Evolutionary conservation across 176 grass and related monocot species (phyloP).

Genomic region (Dactylis glomerata): DNA sequence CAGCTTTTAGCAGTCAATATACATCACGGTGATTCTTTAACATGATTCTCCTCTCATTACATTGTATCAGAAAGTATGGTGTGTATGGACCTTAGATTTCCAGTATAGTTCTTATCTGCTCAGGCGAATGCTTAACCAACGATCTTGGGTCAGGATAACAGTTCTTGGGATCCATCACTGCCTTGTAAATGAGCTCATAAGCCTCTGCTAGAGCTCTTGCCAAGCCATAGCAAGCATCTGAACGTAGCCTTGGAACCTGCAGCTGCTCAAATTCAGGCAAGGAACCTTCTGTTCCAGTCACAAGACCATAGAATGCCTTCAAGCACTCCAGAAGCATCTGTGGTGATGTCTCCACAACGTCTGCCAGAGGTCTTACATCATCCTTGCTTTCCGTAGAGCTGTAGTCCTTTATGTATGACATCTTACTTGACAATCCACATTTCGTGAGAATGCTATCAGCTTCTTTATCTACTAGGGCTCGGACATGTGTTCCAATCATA

Average conservation of each 20-base stretch:
- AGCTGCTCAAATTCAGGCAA: conserved; percentile 93
- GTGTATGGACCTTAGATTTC: conserved; percentile 56
- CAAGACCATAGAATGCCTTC: conserved; percentile 75
- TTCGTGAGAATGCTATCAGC: conserved; percentile 63
- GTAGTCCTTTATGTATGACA: conserved; percentile 70
- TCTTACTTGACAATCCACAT: conserved; percentile 69
- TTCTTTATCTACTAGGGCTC: conserved; percentile 69
- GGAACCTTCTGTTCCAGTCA: conserved; percentile 76
- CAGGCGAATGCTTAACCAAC: conserved; percentile 80
- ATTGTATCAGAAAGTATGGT: neutral
- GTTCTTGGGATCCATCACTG: conserved; percentile 81
- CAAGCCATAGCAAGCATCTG: conserved; percentile 61
- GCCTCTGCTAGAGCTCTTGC: conserved; percentile 67
- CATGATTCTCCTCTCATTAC: conserved; percentile 9
- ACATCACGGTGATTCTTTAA: conserved; percentile 1
- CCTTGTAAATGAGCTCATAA: conserved; percentile 73
- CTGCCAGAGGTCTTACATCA: conserved; percentile 50
- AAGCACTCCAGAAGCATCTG: conserved; percentile 71
- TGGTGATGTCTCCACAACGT: conserved; percentile 59
- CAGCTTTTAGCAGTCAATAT: conserved; percentile 8
- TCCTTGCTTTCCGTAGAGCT: conserved; percentile 19
- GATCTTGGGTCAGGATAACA: conserved; percentile 79
- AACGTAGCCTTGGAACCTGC: conserved; percentile 75
- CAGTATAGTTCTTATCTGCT: conserved; percentile 90
- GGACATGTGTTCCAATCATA: conserved; percentile 60